A percentile compares a stretch with the other conserved stretches of the same genome.
Conservation (phyloP, 352 stramenopile genomes). For the Pythium guiyangense region DNA sequence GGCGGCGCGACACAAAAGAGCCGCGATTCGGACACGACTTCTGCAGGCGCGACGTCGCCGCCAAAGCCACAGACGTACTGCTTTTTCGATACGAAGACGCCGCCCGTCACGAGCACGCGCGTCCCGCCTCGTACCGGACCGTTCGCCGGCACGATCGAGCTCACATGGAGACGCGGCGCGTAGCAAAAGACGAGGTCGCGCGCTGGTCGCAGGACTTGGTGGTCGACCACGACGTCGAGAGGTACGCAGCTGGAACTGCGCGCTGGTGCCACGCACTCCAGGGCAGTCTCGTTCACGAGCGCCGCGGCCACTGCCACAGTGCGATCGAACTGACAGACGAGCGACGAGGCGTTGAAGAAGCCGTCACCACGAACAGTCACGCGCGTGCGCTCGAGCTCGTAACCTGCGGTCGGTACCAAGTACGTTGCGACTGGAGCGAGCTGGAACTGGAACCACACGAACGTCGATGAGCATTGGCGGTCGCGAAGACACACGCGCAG, state of each 20-base stretch:
- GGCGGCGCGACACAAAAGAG: slow-evolving; percentile 29
- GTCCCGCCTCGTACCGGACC: slow-evolving; percentile 36
- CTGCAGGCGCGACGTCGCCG: slow-evolving; percentile 8
- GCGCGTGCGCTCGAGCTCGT: slow-evolving; percentile 8
- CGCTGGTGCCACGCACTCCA: slow-evolving; percentile 18
- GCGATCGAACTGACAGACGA: slow-evolving; percentile 6
- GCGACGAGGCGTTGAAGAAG: slow-evolving; percentile 15
- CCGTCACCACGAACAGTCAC: slow-evolving; percentile 8
- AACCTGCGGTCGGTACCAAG: slow-evolving; percentile 15
- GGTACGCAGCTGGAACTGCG: slow-evolving; percentile 1
- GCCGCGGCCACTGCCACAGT: not conserved
- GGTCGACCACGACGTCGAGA: slow-evolving; percentile 3
- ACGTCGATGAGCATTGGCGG: slow-evolving; percentile 14
- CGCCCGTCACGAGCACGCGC: slow-evolving; percentile 28
- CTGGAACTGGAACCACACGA: slow-evolving; percentile 14
- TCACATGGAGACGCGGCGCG: slow-evolving; percentile 10
- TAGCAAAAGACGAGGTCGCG: slow-evolving; percentile 4
- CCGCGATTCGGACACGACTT: slow-evolving; percentile 22
- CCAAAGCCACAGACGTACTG: slow-evolving; percentile 29
- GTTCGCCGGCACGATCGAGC: slow-evolving; percentile 23
- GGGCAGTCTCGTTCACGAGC: slow-evolving; percentile 4
- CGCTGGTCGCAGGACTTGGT: slow-evolving; percentile 1
- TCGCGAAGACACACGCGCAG: slow-evolving; percentile 27
- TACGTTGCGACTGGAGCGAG: slow-evolving; percentile 11
- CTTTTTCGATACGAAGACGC: slow-evolving; percentile 16